Evolutionary conservation across 805 yeast species (phyloP).

Genomic region (Starmerella lactis-condensi): DNA sequence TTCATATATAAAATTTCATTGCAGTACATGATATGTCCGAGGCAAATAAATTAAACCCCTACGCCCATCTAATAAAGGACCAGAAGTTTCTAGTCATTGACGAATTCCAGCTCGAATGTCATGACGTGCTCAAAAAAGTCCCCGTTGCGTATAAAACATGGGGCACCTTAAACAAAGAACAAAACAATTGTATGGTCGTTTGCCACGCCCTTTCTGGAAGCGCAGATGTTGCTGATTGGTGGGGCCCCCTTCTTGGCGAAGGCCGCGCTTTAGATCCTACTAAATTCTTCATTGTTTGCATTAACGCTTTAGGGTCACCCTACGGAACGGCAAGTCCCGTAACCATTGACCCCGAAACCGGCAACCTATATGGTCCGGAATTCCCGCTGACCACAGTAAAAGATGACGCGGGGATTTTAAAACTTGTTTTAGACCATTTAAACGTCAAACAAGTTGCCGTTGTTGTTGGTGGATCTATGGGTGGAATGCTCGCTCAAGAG

Average conservation of each 20-base stretch:
- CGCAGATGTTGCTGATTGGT: slow-evolving; percentile 91
- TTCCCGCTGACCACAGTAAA: slow-evolving; percentile 88
- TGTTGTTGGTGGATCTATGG: slow-evolving; percentile 96
- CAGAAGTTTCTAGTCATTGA: slow-evolving; percentile 77
- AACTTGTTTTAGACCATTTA: slow-evolving; percentile 50
- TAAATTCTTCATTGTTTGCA: slow-evolving; percentile 65
- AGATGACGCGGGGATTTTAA: slow-evolving; percentile 72
- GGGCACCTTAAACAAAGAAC: slow-evolving; percentile 60
- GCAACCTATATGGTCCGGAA: slow-evolving; percentile 77
- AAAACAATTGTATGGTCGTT: slow-evolving; percentile 68
- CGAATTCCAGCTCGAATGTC: slow-evolving; percentile 44
- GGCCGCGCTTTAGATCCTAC: slow-evolving; percentile 82
- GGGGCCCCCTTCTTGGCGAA: slow-evolving; percentile 88
- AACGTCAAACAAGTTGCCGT: slow-evolving; percentile 67
- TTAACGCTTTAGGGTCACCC: slow-evolving; percentile 90
- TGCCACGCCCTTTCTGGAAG: slow-evolving; percentile 95
- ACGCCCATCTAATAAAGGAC: slow-evolving; percentile 46
- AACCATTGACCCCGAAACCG: slow-evolving; percentile 58
- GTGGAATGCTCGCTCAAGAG: slow-evolving; percentile 90
- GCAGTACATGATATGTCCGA: slow-evolving; percentile 8
- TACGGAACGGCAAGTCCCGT: slow-evolving; percentile 91
- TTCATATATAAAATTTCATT: background rate
- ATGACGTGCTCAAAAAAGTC: slow-evolving; percentile 47
- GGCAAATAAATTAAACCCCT: slow-evolving; percentile 36
- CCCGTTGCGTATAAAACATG: slow-evolving; percentile 94